Evolutionary conservation across 1,284 basidiomycete genomes (phyloP).

Genomic region (Gomphus bonarii): DNA sequence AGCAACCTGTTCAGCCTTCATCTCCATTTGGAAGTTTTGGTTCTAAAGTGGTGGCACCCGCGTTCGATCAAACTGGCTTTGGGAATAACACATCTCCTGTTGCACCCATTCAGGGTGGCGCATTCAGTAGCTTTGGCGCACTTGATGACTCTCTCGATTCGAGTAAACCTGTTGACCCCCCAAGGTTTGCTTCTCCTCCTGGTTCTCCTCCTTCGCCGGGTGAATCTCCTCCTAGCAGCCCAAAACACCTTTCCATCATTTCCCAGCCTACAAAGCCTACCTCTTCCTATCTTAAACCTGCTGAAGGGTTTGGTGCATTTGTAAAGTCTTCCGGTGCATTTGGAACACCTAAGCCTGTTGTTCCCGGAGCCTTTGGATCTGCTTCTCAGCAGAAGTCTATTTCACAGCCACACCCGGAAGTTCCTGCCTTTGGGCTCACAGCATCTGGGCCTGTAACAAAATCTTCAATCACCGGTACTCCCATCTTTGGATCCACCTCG

Average conservation of each 20-base stretch:
- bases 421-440: background rate
- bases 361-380: conserved; percentile 30
- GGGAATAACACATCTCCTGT: conserved; percentile 16
- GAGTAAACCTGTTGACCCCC: background rate
- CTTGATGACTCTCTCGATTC: background rate
- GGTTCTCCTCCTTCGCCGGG: conserved; percentile 2
- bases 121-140: background rate
- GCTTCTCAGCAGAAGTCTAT: conserved; percentile 3
- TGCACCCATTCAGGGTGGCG: conserved; percentile 13
- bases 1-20: conserved; percentile 22
- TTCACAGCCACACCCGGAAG: background rate
- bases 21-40: conserved; percentile 25
- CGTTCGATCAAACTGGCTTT: conserved; percentile 18
- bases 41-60: conserved; percentile 12
- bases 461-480: background rate
- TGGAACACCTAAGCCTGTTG: background rate
- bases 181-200: background rate
- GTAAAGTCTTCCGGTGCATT: conserved; percentile 1
- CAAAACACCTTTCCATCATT: background rate
- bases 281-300: conserved; percentile 9
- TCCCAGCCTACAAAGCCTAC: background rate
- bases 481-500: conserved; percentile 2
- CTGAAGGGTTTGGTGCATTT: conserved; percentile 4
- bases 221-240: conserved; percentile 2
- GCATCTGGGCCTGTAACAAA: background rate